Base-by-base conservation (phyloP, 2,329 filamentous ascomycete species). In the Zasmidium citrigriseum region DNA sequence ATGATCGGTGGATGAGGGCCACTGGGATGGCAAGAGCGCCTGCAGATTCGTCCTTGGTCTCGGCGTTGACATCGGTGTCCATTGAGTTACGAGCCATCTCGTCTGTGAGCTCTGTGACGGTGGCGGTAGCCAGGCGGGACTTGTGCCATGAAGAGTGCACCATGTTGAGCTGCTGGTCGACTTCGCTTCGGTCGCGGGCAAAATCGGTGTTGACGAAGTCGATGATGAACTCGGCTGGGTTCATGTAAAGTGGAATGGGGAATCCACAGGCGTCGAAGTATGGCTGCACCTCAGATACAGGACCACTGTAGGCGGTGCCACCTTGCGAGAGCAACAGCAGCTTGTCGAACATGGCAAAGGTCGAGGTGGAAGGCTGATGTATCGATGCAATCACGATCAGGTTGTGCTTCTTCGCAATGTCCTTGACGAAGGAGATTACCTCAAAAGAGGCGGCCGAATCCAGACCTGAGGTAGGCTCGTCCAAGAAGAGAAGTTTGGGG, bases 121-220 rank as follows among this genome's bases (percentile, higher is more conserved):
- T 75, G 4, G 70, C 64, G 1, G 67, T 69, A 7, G 76, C 73
- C 20, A 78, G 70, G 0, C 68, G 57, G 0, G 85, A 88, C 14
- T 70, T 71, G 7, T 71, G 65, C 88, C 88, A 91, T 0, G 79
- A 76, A 1, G 71, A 65, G 46, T 86, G 82, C 38, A 90, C 80
- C 22, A 76, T 69, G 10, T 78, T 70, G 2, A 89, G 78, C 11
- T 81, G 79, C 23, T 77, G 64, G n/a, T 76, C 66, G 0, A 82
- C 78, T 4, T 78, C 76, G 1, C 70, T 75, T 10, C 78, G 76
- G 59, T 86, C 76, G 14, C 72, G 74, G 5, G 81, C 78, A 68
- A 96, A 92, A 74, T 95, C 91, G 10, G 84, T 86, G 73, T 91
- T 96, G 71, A 93, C 84, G 27, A 91, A 77, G 57, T 95, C 89